phyloP scores from a whole-genome alignment of 768 basidiomycete genomes.

The Pleurotus sapidus region DNA sequence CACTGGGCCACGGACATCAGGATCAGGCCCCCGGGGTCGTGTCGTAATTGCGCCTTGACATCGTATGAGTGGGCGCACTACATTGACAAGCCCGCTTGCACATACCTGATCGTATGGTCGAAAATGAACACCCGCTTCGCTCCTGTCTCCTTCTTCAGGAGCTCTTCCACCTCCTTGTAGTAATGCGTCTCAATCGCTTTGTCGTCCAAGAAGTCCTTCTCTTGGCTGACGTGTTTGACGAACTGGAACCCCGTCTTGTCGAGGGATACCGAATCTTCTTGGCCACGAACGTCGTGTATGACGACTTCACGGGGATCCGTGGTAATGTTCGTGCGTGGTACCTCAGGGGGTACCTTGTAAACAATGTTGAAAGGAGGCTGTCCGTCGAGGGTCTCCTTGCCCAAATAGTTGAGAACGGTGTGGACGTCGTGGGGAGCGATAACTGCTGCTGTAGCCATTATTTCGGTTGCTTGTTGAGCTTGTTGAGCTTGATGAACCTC shows the following conservation, averaged over 20 bases:
- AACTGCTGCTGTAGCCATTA: conserved; percentile 9
- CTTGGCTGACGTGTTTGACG: conserved; percentile 18
- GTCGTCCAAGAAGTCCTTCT: conserved; percentile 29
- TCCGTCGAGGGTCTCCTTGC: conserved; percentile 5
- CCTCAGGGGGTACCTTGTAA: conserved; percentile 9
- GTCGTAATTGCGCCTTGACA: not conserved
- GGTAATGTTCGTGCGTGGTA: conserved; percentile 18
- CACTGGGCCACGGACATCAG: not conserved
- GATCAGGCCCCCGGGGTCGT: not conserved
- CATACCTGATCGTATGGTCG: conserved; percentile 29
- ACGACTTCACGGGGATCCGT: conserved; percentile 14
- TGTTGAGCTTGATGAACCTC: no score
- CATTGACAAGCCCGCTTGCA: not conserved
- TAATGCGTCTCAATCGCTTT: conserved; percentile 33
- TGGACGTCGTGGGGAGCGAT: conserved; percentile 6
- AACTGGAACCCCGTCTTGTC: conserved; percentile 35
- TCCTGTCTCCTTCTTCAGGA: conserved; percentile 35
- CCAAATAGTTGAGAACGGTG: conserved; percentile 4
- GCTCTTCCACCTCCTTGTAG: conserved; percentile 33
- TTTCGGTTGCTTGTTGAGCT: no score
- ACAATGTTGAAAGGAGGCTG: conserved; percentile 14
- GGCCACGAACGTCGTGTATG: conserved; percentile 31
- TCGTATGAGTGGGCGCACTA: not conserved
- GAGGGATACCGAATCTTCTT: conserved; percentile 26
- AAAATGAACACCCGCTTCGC: conserved; percentile 37